Base-by-base conservation (phyloP, 2,329 filamentous ascomycete genomes). In the Alternaria sp. region DNA sequence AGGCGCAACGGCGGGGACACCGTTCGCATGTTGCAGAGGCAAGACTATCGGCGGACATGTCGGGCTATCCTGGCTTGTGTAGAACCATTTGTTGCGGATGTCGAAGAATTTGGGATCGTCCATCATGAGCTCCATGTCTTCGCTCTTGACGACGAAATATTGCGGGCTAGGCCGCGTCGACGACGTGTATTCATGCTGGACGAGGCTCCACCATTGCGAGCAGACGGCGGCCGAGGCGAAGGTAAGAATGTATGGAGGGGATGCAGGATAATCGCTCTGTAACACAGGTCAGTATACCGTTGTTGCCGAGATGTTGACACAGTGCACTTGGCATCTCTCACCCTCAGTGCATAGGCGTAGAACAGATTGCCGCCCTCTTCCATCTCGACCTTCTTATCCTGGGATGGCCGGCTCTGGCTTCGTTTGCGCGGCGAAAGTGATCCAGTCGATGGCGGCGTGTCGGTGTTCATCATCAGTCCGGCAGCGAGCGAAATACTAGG, bases 281-380 rank as follows among this genome's bases (percentile, higher is more conserved):
- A 17, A 26, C 17, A 33, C 8, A 26, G 37, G 54, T 72, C 41
- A 70, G 68, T 51, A 13, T 24, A 28, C 36, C 40, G 34, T 36
- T 33, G 26, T 39, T 31, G 46, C 17, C n/a, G 24, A 31, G 13
- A 40, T n/a, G n/a, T 21, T 37, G 14, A 36, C 13, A 13, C 8
- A 33, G 21, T 36, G 37, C 23, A 11, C 17, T 29, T 21, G 7
- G 44, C 9, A 10, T 28, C 17, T 31, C 63, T 48, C 65, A 77
- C 74, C 66, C 71, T 74, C 56, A 73, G 62, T 50, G 71, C 73
- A 59, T 77, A 77, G 17, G 73, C 74, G 56, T 76, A 75, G 61
- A 77, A 77, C 46, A 77, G 55, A 41, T 60, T 67, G 10, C 51
- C 65, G 23, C 59, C 63, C 14, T 54, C 65, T 8, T 54, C 56